A percentile compares a stretch with the other conserved stretches of the same genome.
phyloP scores from a whole-genome alignment of 257 asterid genomes.

The Lycium barbarum region DNA sequence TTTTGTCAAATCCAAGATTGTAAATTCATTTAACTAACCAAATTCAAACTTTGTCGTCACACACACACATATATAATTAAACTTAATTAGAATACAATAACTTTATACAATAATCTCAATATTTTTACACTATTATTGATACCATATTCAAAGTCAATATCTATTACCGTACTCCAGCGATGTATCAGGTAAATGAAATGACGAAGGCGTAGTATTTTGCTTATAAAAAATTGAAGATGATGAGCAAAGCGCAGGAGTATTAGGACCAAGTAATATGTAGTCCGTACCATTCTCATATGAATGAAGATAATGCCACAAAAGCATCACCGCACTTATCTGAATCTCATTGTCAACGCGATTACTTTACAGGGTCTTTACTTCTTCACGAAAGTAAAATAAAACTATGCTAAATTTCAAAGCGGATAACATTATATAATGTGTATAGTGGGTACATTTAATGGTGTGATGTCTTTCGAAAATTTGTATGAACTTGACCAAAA shows the following conservation, averaged over 20 bases:
- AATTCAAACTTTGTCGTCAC: background rate
- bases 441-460: too few relatives aligned
- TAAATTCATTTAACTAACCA: background rate
- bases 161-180: background rate
- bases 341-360: background rate
- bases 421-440: too few relatives aligned
- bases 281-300: background rate
- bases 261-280: background rate
- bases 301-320: background rate
- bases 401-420: background rate
- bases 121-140: background rate
- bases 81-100: background rate
- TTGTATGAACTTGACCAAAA: too few relatives aligned
- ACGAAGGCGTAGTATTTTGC: background rate
- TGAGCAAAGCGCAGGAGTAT: background rate
- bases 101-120: background rate
- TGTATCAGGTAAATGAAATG: background rate
- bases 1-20: background rate
- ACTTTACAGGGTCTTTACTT: background rate
- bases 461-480: too few relatives aligned
- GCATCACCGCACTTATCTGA: background rate
- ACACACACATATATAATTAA: too few relatives aligned
- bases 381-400: background rate
- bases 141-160: background rate
- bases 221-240: slow-evolving; percentile 1